These are phyloP conservation scores for Sporisorium reilianum DNA, from an alignment of 1,284 basidiomycete species.

Conservation along the genomic window DNA sequence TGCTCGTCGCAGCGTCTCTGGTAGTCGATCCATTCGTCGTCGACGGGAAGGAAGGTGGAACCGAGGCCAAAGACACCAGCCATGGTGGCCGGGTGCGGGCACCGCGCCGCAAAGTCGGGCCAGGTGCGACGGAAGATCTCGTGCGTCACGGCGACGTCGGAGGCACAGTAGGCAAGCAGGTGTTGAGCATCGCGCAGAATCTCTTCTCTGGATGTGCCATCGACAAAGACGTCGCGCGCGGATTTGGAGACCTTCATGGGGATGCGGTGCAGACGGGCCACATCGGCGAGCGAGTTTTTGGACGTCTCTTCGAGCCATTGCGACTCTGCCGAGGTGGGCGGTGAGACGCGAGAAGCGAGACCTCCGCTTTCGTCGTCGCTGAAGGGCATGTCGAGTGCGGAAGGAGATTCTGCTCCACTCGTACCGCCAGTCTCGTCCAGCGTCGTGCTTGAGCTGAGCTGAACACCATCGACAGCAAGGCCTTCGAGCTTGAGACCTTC, in stretches of 20 bases:
- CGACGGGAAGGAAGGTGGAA: constrained; percentile 88
- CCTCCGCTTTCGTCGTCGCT: constrained; percentile 44
- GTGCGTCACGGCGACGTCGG: constrained; percentile 87
- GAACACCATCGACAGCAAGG: constrained; percentile 23
- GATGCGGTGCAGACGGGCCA: constrained; percentile 88
- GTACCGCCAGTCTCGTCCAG: constrained; percentile 3
- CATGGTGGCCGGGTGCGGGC: constrained; percentile 93
- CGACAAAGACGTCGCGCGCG: constrained; percentile 79
- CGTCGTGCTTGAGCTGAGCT: constrained; percentile 7
- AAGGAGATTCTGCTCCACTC: constrained; percentile 15
- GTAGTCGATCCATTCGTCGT: constrained; percentile 88
- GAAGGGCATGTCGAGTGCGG: constrained; percentile 43
- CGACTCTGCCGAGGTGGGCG: constrained; percentile 18
- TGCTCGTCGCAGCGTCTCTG: constrained; percentile 81
- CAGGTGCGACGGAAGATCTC: constrained; percentile 83
- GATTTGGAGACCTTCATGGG: constrained; percentile 82
- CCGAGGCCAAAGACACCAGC: constrained; percentile 93
- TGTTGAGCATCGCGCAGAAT: constrained; percentile 79
- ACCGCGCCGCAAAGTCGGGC: constrained; percentile 84
- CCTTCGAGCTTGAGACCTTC: constrained; percentile 55
- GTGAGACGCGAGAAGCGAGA: constrained; percentile 28
- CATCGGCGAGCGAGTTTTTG: constrained; percentile 90
- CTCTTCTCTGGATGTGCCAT: constrained; percentile 74
- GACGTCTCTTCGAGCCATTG: constrained; percentile 92
- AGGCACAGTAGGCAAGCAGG: constrained; percentile 88